Conservation (phyloP, 108 stramenopile species). For the Fragilariopsis cylindrus region DNA sequence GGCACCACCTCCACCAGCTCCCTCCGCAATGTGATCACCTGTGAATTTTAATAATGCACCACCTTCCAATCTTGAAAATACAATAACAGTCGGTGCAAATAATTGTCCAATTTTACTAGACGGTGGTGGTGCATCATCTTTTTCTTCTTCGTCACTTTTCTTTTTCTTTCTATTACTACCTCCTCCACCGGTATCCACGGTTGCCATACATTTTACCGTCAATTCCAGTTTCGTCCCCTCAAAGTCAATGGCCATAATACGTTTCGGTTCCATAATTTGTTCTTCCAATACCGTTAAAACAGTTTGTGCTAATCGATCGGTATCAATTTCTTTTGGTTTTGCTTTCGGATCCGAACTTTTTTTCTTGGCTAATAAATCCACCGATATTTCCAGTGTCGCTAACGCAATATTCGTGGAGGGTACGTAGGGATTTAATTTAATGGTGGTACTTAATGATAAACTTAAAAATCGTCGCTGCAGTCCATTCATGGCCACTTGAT, state of each 20-base stretch:
- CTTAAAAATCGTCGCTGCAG: conserved; percentile 76
- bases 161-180: conserved; percentile 30
- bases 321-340: conserved; percentile 72
- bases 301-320: conserved; percentile 71
- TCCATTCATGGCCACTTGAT: conserved; percentile 82
- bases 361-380: conserved; percentile 78
- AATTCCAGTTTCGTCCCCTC: conserved; percentile 88
- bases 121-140: conserved; percentile 12
- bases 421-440: conserved; percentile 58
- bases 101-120: conserved; percentile 56
- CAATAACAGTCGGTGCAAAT: conserved; percentile 59
- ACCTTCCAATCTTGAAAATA: conserved; percentile 62
- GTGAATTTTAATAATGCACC: conserved; percentile 42
- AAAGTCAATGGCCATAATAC: conserved; percentile 83
- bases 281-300: conserved; percentile 69
- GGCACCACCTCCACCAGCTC: conserved; percentile 51
- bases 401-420: conserved; percentile 59
- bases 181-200: conserved; percentile 28
- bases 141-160: conserved; percentile 26
- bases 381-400: conserved; percentile 64
- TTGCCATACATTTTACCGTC: conserved; percentile 43
- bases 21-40: conserved; percentile 69
- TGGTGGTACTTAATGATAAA: conserved; percentile 52
- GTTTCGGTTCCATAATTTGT: conserved; percentile 78
- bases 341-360: conserved; percentile 39